Base-by-base conservation (phyloP, 129 eudicot species). In the Calendula officinalis region DNA sequence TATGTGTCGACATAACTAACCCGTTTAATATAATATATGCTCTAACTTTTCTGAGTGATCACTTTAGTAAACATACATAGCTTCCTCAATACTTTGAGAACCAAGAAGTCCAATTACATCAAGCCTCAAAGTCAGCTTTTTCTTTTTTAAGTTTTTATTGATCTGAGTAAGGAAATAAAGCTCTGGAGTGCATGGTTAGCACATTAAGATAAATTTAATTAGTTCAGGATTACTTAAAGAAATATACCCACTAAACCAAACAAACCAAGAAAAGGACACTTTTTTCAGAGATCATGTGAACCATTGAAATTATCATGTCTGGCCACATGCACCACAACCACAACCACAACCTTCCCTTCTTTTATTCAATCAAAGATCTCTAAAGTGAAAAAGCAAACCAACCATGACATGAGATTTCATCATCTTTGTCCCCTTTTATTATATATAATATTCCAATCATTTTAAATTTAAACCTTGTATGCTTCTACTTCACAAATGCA, bases 281-380 rank as follows among this genome's bases (percentile, higher is more conserved):
- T 64, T 72, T 63, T 63, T 37, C 56, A 72, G 65, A 57, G 36
- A 38, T 74, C 82, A 72, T 83, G 83, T 75, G 79, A 73, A 64
- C 86, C 80, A 74, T 81, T 66, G 77, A 78, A 78, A 57, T 66
- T 68, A 53, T 70, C 57, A 75, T 75, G 81, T 80, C 64, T 87
- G 85, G 78, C 85, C 90, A 83, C 89, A 77, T 80, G 86, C 79
- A 59, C 79, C 84, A 78, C 82, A 65, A 64, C 61, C 79, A 72
- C 82, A 65, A 64, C 61, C 79, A 72, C 68, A 72, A 67, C 72
- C 78, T 73, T 51, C 55, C 51, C 37, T 66, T 60, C 61, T 64
- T 64, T 51, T 62, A 38, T 58, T 54, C 13, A 74, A 66, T 57
- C 73, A 74, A 74, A 74, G 33, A 74, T 74, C 56, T 74, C 49